Base-by-base conservation (phyloP, 768 basidiomycete genomes). In the Dendrothele bispora region DNA sequence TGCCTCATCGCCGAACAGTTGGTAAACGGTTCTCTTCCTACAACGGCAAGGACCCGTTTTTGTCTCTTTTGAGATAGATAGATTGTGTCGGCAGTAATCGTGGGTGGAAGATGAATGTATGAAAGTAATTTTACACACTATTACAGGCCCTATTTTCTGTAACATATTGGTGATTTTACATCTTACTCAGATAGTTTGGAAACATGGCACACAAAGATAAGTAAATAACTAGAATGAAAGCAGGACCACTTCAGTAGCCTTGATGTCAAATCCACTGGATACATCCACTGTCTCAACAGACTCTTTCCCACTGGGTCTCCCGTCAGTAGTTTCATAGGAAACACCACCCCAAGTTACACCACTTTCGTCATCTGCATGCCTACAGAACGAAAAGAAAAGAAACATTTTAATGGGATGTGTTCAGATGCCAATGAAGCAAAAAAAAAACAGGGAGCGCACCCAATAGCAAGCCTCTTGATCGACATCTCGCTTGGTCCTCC, bases 391-490 rank as follows among this genome's bases (percentile, higher is more conserved):
- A 32, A 17, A 17, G 30, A 17, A 3, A 32, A 10, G n/a, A 21
- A 5, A 14, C 17, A 11, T 4, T 28, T 15, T 4, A 20, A n/a
- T 30, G 44, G 36, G 44, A 36, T 48, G 34, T 21, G 39, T 22
- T 17, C 24, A 6, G 3, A 21, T n/a, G 28, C 6, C 22, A 17
- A 35, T 3, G 44, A 40, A 11, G 35, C 12, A 35, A 22, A n/a
- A 22, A 26, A 7, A 37, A 28, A 22, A 24, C 24, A 38, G 43
- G 11, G n/a, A n/a, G 55, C 68, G 47, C 54, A 80, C 79, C 65
- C 62, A 39, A 83, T 75, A 3, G 61, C 53, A n/a, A 84, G 65
- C 30, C 74, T 63, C 61, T 83, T 83, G 22, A 82, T 60, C n/a
- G 59, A 56, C 60, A 75, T 70, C 14, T 46, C 56, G 7, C 46